Percentiles rank a stretch among this genome's conserved stretches.
Conservation (phyloP, 768 basidiomycete genomes). For the Amanita jacksonii region DNA sequence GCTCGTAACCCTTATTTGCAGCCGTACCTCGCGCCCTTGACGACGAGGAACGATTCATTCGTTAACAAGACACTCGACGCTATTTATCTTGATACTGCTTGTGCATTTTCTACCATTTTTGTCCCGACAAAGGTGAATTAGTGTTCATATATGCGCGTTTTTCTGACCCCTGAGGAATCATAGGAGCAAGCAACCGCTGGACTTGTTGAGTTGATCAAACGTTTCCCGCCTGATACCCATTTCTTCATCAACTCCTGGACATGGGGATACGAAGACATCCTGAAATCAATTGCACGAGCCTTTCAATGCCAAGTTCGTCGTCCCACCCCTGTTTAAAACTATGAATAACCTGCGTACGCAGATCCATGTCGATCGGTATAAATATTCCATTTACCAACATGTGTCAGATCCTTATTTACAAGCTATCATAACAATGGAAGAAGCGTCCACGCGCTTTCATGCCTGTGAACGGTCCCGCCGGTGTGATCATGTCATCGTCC, state of each 20-base stretch:
- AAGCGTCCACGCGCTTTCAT: conserved; percentile 70
- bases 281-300: conserved; percentile 60
- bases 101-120: conserved; percentile 38
- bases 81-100: conserved; percentile 80
- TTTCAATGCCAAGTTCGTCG: conserved; percentile 53
- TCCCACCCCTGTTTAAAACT: not conserved
- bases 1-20: conserved; percentile 62
- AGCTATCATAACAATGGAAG: conserved; percentile 50
- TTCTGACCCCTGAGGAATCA: too few relatives aligned
- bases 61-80: conserved; percentile 48
- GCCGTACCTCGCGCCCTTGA: conserved; percentile 45
- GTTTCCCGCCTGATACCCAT: conserved; percentile 53
- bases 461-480: conserved; percentile 83
- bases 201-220: conserved; percentile 57
- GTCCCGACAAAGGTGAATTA: conserved; percentile 58
- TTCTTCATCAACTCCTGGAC: conserved; percentile 96
- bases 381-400: conserved; percentile 53
- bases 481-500: conserved; percentile 51
- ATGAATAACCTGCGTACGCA: conserved; percentile 18
- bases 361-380: conserved; percentile 93
- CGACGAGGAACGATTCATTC: conserved; percentile 5
- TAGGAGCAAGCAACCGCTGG: conserved; percentile 61
- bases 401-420: conserved; percentile 53
- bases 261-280: conserved; percentile 90
- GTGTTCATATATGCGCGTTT: conserved; percentile 2